Percentiles rank a stretch among this genome's conserved stretches.
These are phyloP conservation scores for Triticum turgidum DNA, from an alignment of 176 grass and related monocot species.

Conservation along the genomic window DNA sequence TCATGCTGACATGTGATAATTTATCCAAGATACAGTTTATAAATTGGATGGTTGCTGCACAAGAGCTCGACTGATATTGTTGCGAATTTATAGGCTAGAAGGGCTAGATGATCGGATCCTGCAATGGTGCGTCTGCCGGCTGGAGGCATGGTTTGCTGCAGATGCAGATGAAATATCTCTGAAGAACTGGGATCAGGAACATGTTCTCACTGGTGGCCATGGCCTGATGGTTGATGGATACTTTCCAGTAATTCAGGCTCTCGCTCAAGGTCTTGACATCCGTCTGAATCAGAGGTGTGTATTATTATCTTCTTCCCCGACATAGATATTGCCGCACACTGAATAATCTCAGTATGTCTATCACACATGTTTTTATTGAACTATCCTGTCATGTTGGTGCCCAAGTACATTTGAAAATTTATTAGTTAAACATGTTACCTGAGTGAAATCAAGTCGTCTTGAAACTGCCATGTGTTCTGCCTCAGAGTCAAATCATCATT, in stretches of 20 bases:
- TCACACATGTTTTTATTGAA: not conserved
- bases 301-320: not conserved
- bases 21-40: not conserved
- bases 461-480: not conserved
- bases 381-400: not conserved
- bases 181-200: conserved; percentile 98
- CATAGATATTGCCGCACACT: not conserved
- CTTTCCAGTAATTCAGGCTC: conserved; percentile 85
- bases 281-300: conserved; percentile 77
- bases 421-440: not conserved
- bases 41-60: not conserved
- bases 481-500: not conserved
- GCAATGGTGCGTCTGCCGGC: conserved; percentile 88
- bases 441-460: not conserved
- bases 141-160: conserved; percentile 98
- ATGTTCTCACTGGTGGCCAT: conserved; percentile 93
- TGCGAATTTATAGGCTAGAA: conserved; percentile 49
- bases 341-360: not conserved
- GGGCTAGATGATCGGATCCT: conserved; percentile 73
- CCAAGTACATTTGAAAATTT: not conserved
- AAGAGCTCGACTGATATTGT: conserved; percentile 25
- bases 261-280: conserved; percentile 74
- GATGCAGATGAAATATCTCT: conserved; percentile 91
- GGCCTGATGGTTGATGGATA: conserved; percentile 99
- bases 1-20: not conserved